Base-by-base conservation (phyloP, 306 rosid genomes). In the Hippophae tibetana region DNA sequence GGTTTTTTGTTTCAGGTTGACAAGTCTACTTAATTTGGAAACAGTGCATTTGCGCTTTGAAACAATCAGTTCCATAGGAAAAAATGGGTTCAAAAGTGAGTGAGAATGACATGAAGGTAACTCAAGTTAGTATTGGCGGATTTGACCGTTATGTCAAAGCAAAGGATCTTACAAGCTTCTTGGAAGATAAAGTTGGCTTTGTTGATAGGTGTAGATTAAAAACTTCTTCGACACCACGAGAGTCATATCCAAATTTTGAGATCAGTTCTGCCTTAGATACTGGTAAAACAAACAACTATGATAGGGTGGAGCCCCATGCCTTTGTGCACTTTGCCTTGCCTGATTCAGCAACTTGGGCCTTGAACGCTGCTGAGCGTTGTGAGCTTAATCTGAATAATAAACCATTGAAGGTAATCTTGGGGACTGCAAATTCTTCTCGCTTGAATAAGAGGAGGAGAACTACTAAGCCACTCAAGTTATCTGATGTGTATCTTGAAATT, bases 211-310 rank as follows among this genome's bases (percentile, higher is more conserved):
- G 97, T 60, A 72, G 95, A 52, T 58, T 89, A 63, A 86, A 89
- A 82, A 86, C 89, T 47, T 89, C 97, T 56, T 89, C 87, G 71
- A 89, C 97, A 52, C 92, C 95, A 54, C 82, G 69, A 1, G 89
- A 89, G 50, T 79, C 95, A 1, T 78, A 73, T 65, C 97, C 92
- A 48, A 75, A 72, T 52, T 89, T 89, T 64, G 63, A 69, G 38
- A 40, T 67, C 42, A 11, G 12, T 43, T 63, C 79, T 50, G 55
- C 67, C n/a, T 47, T 64, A 23, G 10, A 52, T 25, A 64, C 72
- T 13, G 47, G 9, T 48, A 68, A 9, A 55, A 61, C 70, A 2
- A 82, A 78, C 63, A 81, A 73, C 9, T 71, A 68, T 60, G 56
- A 14, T 56, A 76, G 61, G 73, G 95, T 85, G 71, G 71, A 69